These are phyloP conservation scores for Curvularia verruculosa DNA, from an alignment of 2,329 filamentous ascomycete genomes.

Conservation along the genomic window DNA sequence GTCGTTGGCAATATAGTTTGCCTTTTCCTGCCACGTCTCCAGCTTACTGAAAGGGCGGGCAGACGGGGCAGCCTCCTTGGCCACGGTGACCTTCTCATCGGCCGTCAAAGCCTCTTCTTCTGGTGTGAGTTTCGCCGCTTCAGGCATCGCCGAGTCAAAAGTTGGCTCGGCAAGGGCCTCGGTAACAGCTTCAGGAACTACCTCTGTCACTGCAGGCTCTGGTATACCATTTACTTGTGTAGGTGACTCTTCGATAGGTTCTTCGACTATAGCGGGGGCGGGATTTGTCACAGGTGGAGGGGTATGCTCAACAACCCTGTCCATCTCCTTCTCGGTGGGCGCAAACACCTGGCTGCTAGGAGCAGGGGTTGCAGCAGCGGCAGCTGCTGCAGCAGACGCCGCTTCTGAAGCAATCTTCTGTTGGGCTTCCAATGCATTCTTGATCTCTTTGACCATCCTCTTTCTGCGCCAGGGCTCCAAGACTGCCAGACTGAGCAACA, in stretches of 20 bases:
- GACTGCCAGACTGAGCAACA: conserved; percentile 83
- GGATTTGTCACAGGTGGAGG: conserved; percentile 1
- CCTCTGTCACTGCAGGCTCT: conserved; percentile 5
- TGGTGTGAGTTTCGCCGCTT: conserved; percentile 10
- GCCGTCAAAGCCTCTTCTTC: conserved; percentile 14
- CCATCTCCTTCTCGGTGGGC: conserved; percentile 30
- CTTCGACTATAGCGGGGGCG: conserved; percentile 10
- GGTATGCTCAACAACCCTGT: conserved; percentile 23
- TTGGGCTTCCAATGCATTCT: conserved; percentile 43
- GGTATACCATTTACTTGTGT: conserved; percentile 10
- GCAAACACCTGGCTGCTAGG: conserved; percentile 5
- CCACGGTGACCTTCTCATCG: conserved; percentile 25
- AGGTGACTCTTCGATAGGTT: conserved; percentile 16
- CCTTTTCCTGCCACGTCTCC: conserved; percentile 31
- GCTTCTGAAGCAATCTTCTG: conserved; percentile 29
- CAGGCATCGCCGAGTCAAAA: conserved; percentile 11
- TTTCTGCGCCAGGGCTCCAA: conserved; percentile 90
- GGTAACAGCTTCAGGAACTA: conserved; percentile 6
- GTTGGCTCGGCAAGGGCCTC: conserved; percentile 10
- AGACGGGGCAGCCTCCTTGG: conserved; percentile 19
- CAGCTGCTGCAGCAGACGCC: conserved; percentile 4
- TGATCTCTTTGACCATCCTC: conserved; percentile 78
- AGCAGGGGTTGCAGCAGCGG: conserved; percentile 10
- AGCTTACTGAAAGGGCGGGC: conserved; percentile 14
- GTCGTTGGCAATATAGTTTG: conserved; percentile 35